Evolutionary conservation across 331 rosid species (phyloP).

Genomic region (Prunus yedoensis): DNA sequence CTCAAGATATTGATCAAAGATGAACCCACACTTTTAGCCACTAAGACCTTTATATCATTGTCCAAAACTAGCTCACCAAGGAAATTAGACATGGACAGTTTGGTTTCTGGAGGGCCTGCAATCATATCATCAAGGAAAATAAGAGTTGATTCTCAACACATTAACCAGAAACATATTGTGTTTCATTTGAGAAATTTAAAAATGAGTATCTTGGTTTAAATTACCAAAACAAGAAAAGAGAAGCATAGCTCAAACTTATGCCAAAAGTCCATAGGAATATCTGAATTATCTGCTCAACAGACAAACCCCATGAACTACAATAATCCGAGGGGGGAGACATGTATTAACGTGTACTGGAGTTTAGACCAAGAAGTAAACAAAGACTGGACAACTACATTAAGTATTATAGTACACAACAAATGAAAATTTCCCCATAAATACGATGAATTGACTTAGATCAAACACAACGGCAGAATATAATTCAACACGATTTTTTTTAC

Average conservation of each 20-base stretch:
- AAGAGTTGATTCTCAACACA: slow-evolving; percentile 22
- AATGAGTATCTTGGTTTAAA: background rate
- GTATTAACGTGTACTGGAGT: background rate
- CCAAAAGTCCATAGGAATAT: background rate
- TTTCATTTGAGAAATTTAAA: background rate
- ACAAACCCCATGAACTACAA: background rate
- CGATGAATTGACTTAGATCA: background rate
- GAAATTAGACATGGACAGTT: slow-evolving; percentile 80
- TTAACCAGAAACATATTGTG: slow-evolving; percentile 6
- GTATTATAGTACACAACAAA: background rate
- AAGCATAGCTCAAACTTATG: background rate
- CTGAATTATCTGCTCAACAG: no score
- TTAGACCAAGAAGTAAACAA: background rate
- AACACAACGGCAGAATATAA: background rate
- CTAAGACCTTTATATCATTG: slow-evolving; percentile 77
- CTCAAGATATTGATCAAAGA: slow-evolving; percentile 79
- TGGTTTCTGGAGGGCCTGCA: slow-evolving; percentile 87
- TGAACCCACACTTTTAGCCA: slow-evolving; percentile 80
- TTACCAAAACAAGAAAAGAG: background rate
- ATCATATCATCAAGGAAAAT: slow-evolving; percentile 34
- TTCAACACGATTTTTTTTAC: background rate
- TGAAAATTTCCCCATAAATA: background rate
- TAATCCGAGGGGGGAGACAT: background rate
- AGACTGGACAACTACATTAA: background rate
- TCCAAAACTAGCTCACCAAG: slow-evolving; percentile 89